These are phyloP conservation scores for Phytophthora sp. DNA, from an alignment of 352 stramenopile species.

Conservation along the genomic window DNA sequence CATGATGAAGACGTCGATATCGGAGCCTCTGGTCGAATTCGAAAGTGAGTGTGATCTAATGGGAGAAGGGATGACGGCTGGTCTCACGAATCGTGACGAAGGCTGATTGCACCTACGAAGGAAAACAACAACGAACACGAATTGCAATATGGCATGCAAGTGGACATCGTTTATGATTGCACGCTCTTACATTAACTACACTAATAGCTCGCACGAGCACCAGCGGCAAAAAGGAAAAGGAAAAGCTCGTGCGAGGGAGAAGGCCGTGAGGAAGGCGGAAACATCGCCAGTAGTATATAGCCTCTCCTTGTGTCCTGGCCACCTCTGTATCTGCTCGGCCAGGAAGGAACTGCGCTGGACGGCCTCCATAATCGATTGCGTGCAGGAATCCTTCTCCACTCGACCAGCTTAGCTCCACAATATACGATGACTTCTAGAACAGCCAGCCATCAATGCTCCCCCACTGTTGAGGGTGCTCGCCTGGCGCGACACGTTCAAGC, in stretches of 20 bases:
- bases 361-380: neutral
- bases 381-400: constrained; percentile 10
- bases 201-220: constrained; percentile 36
- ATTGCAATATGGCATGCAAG: constrained; percentile 5
- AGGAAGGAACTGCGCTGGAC: constrained; percentile 2
- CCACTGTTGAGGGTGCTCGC: constrained; percentile 12
- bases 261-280: neutral
- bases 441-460: constrained; percentile 22
- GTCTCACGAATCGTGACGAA: neutral
- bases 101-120: too few relatives aligned
- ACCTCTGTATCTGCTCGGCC: neutral
- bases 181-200: constrained; percentile 49
- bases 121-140: too few relatives aligned
- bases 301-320: constrained; percentile 12
- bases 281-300: constrained; percentile 14
- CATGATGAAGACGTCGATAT: constrained; percentile 7
- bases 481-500: constrained; percentile 34
- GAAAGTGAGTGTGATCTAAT: constrained; percentile 4
- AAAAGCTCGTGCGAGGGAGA: constrained; percentile 22
- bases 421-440: constrained; percentile 11
- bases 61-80: neutral
- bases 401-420: neutral
- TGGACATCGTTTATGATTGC: constrained; percentile 35
- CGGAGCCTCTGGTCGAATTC: neutral
- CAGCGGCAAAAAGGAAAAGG: constrained; percentile 33